Evolutionary conservation across 2,329 filamentous ascomycete species (phyloP).

Genomic region (Dryadomyces quercivorus): DNA sequence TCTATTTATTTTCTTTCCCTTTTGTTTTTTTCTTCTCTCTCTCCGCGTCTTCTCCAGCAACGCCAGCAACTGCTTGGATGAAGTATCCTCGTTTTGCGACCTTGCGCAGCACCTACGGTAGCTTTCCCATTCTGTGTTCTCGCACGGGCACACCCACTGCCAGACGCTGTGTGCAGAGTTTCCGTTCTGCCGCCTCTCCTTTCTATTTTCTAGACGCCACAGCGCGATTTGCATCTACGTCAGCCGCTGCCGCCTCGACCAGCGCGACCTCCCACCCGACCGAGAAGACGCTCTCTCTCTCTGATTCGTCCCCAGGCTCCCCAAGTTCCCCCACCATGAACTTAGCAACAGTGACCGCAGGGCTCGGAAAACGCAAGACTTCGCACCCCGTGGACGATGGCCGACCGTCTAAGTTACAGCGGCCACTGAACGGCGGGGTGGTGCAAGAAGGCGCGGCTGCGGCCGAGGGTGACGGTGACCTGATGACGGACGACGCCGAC

Average conservation of each 20-base stretch:
- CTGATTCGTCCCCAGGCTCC: not conserved
- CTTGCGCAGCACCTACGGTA: slow-evolving; percentile 12
- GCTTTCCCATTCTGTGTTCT: not conserved
- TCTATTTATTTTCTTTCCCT: not conserved
- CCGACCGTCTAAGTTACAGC: slow-evolving; percentile 16
- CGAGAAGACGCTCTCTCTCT: not conserved
- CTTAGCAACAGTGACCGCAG: slow-evolving; percentile 3
- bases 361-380: slow-evolving; percentile 17
- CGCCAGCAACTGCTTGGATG: not conserved
- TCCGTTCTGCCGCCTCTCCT: too few species aligned
- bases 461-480: not conserved
- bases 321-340: slow-evolving; percentile 11
- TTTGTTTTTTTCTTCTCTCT: not conserved
- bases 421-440: slow-evolving; percentile 12
- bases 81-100: slow-evolving; percentile 4
- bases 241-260: not conserved
- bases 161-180: not conserved
- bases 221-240: not conserved
- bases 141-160: too few species aligned
- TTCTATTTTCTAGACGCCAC: not conserved
- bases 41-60: not conserved
- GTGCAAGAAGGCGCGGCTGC: not conserved
- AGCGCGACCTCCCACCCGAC: not conserved
- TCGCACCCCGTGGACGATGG: slow-evolving; percentile 10
- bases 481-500: not conserved